These are phyloP conservation scores for Thelonectria blattea DNA, from an alignment of 2,329 filamentous ascomycete genomes.

Conservation along the genomic window DNA sequence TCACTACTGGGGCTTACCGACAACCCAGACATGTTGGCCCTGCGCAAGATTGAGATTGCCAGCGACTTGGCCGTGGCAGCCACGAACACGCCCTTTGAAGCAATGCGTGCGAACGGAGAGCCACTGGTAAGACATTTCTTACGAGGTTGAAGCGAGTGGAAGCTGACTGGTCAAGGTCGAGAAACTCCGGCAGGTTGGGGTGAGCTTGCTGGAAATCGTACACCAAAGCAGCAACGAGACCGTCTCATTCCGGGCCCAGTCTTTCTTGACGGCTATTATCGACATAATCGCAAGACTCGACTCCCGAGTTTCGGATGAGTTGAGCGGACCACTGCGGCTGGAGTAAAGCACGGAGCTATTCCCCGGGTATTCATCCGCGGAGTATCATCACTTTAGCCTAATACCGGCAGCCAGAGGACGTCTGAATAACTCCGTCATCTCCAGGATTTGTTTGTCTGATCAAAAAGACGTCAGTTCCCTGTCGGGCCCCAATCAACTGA, in stretches of 20 bases:
- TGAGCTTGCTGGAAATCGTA: constrained; percentile 18
- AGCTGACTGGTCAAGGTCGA: constrained; percentile 15
- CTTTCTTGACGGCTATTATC: constrained; percentile 4
- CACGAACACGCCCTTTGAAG: constrained; percentile 16
- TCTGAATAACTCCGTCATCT: neutral
- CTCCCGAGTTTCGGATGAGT: constrained; percentile 23
- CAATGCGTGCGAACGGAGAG: constrained; percentile 20
- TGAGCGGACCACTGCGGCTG: constrained; percentile 7
- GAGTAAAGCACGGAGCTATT: neutral
- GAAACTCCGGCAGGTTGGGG: constrained; percentile 24
- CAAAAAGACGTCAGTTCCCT: too few species aligned
- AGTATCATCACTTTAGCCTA: constrained; percentile 7
- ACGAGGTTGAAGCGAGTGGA: neutral
- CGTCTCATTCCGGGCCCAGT: constrained; percentile 12
- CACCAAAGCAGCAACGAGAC: constrained; percentile 15
- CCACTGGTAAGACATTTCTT: constrained; percentile 7
- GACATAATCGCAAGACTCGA: constrained; percentile 20
- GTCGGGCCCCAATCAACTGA: too few species aligned
- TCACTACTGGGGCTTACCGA: constrained; percentile 14
- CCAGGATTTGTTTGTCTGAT: neutral
- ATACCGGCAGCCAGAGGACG: too few species aligned
- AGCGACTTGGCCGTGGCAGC: constrained; percentile 8
- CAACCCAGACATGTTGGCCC: constrained; percentile 15
- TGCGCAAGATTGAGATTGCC: constrained; percentile 22
- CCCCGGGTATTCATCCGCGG: constrained; percentile 18